Conservation (phyloP, 108 stramenopile genomes). For the Nitzschia palea region DNA sequence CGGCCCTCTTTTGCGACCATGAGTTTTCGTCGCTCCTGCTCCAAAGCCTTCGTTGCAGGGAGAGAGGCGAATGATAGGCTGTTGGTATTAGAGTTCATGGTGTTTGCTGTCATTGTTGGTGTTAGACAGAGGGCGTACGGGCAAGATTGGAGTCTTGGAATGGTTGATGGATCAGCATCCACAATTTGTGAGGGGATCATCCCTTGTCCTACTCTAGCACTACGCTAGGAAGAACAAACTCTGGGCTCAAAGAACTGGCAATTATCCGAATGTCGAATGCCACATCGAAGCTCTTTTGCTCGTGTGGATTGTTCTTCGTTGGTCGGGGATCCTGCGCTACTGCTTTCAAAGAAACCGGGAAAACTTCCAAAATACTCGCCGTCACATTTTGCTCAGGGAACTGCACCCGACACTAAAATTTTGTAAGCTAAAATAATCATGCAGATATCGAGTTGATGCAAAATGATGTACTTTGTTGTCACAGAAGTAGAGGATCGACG, state of each 20-base stretch:
- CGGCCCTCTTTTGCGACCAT: neutral
- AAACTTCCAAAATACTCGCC: no score
- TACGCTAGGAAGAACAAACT: no score
- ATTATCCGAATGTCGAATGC: no score
- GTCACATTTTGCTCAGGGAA: neutral
- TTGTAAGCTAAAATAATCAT: neutral
- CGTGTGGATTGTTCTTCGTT: no score
- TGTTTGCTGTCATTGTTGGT: neutral
- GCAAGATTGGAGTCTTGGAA: neutral
- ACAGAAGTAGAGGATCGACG: neutral
- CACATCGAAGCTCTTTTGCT: no score
- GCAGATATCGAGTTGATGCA: neutral
- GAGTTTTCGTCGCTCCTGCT: slow-evolving; percentile 10
- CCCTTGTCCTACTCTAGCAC: no score
- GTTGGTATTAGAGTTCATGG: neutral
- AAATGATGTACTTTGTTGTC: neutral
- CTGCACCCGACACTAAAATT: neutral
- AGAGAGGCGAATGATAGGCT: neutral
- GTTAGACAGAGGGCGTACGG: neutral
- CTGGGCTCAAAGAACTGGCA: no score
- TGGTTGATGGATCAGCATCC: neutral
- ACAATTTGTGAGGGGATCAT: no score
- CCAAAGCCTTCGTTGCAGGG: slow-evolving; percentile 31
- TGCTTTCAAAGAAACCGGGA: no score
- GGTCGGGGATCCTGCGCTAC: no score